Base-by-base conservation (phyloP, 2,329 filamentous ascomycete genomes). In the Calonectria fujianensis region DNA sequence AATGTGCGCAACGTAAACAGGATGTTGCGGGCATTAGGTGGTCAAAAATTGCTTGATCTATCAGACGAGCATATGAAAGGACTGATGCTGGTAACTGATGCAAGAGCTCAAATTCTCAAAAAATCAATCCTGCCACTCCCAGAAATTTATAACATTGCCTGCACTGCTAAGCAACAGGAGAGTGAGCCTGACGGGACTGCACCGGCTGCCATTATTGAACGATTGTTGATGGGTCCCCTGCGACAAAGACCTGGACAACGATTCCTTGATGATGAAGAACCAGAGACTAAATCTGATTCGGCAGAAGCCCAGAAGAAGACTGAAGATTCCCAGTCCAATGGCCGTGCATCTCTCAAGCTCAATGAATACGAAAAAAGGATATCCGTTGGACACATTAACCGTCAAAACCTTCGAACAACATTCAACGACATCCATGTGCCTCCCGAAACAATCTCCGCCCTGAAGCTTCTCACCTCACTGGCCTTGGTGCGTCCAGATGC, bases 361-460 rank as follows among this genome's bases (percentile, higher is more conserved):
- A 96, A 94, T 72, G 89, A 93, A 67, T 93, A 98, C 77, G 97
- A 98, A 84, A 95, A 95, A 84, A 94, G 93, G 79, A 89, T 99
- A 10, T 87, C 98, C 59, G 90, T 91, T 4, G 96, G 96, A 13
- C 93, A 98, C 4, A 92, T 98, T 45, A 92, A 98, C 81, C 92
- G 95, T 9, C 89, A 93, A 61, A 94, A 94, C 80, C 95, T 99
- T 77, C 93, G 93, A 75, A 97, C 95, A 0, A 97, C 95, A 0
- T 99, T 98, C 82, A 89, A 91, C 31, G 94, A 98, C 82, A 94
- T 99, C 27, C 95, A 98, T 80, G 95, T 94, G 2, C 93, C 96
- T 0, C 85, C 89, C 0, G 95, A 96, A 74, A 98, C 95, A 2
- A 94, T 97, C 37, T 95, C 97, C 29, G 94, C 96, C 1, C 89